Conservation (phyloP, 139 green algal species). For the Asterochloris erici region DNA sequence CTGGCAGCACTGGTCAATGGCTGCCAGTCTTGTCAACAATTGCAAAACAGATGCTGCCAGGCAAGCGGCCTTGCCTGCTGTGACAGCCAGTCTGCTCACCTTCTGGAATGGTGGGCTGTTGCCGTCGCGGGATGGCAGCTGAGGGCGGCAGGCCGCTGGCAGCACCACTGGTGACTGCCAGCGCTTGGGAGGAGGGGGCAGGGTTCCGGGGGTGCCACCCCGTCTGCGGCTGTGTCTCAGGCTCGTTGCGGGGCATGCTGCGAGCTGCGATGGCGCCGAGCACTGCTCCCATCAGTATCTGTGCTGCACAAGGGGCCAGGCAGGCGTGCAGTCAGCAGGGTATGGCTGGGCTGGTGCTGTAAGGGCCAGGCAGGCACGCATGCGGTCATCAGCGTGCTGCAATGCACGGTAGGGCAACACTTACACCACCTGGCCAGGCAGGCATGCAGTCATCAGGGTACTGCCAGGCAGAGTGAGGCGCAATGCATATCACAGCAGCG, state of each 20-base stretch:
- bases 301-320: not conserved
- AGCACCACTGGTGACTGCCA: conserved; percentile 30
- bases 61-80: not conserved
- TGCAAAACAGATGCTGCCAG: not conserved
- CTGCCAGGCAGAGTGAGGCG: too few species aligned
- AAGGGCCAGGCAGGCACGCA: not conserved
- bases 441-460: not conserved
- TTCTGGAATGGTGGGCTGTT: not conserved
- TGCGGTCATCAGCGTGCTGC: not conserved
- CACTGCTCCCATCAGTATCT: conserved; percentile 9
- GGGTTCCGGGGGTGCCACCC: conserved; percentile 25
- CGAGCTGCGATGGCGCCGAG: conserved; percentile 14
- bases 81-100: conserved; percentile 3
- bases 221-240: not conserved
- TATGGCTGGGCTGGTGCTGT: too few species aligned
- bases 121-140: conserved; percentile 26
- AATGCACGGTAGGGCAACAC: not conserved
- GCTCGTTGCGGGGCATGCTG: conserved; percentile 20
- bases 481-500: too few species aligned
- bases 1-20: not conserved
- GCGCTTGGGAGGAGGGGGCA: conserved; percentile 13
- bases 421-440: not conserved
- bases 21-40: not conserved
- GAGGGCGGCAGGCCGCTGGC: conserved; percentile 33
- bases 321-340: not conserved